Evolutionary conservation across 2,329 filamentous ascomycete genomes (phyloP).

Genomic region (Dendrostoma leiphaemia): DNA sequence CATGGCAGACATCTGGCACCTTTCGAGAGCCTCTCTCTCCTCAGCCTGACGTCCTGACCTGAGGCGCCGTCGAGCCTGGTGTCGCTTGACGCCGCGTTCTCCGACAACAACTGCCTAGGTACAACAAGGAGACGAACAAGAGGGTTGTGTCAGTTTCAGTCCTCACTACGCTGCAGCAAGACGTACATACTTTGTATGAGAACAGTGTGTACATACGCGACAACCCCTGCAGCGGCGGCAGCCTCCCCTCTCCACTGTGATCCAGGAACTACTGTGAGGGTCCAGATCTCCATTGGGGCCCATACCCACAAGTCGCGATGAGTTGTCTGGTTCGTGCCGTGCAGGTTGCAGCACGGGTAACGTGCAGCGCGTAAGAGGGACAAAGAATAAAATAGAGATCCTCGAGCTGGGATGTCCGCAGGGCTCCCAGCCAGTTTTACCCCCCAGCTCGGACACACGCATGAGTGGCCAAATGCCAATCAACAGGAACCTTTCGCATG

Average conservation of each 20-base stretch:
- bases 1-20: too few species aligned
- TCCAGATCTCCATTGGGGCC: background rate
- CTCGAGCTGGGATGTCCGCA: background rate
- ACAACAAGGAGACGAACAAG: too few species aligned
- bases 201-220: background rate
- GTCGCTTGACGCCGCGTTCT: too few species aligned
- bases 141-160: background rate
- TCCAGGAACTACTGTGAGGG: conserved; percentile 16
- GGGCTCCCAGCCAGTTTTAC: background rate
- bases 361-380: background rate
- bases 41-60: too few species aligned
- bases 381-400: background rate
- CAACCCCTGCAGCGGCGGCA: conserved; percentile 2
- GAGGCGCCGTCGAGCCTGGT: too few species aligned
- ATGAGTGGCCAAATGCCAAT: background rate
- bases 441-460: background rate
- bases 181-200: too few species aligned
- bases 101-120: too few species aligned
- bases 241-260: conserved; percentile 13
- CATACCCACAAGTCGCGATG: background rate
- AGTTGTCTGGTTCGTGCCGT: conserved; percentile 5
- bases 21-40: too few species aligned
- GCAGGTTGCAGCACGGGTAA: conserved; percentile 2
- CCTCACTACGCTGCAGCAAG: conserved; percentile 5
- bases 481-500: too few species aligned